A percentile compares a stretch with the other conserved stretches of the same genome.
phyloP scores from a whole-genome alignment of 805 yeast genomes.

The Cyberlindnera xishuangbannaensis region DNA sequence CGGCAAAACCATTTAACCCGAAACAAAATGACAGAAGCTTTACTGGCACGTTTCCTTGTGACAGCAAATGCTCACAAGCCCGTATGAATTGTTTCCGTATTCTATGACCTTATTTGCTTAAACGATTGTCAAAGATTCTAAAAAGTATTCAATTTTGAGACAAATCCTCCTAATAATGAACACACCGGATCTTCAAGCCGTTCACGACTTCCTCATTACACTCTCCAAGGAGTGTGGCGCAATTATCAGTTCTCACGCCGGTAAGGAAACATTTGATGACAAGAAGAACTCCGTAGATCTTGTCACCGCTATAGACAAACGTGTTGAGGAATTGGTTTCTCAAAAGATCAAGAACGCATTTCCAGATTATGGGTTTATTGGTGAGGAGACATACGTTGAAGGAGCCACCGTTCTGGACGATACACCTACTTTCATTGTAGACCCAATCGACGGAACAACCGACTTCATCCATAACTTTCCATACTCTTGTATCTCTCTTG shows the following conservation, averaged over 20 bases:
- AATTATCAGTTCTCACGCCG: constrained; percentile 43
- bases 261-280: constrained; percentile 45
- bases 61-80: too few species aligned
- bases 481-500: constrained; percentile 55
- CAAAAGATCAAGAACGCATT: constrained; percentile 32
- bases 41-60: background rate
- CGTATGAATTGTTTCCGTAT: too few species aligned
- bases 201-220: constrained; percentile 32
- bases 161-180: constrained; percentile 1
- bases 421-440: constrained; percentile 58
- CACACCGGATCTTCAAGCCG: constrained; percentile 20
- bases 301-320: constrained; percentile 56
- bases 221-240: constrained; percentile 44
- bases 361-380: constrained; percentile 50
- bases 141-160: too few species aligned
- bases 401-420: constrained; percentile 42
- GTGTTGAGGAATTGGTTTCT: constrained; percentile 41
- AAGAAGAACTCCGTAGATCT: constrained; percentile 57
- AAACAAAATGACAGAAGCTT: too few species aligned
- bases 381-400: constrained; percentile 52
- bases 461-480: constrained; percentile 61
- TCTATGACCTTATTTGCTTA: too few species aligned
- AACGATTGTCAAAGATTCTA: too few species aligned
- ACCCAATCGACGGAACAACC: constrained; percentile 63
- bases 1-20: too few species aligned